These are phyloP conservation scores for Boletellus emodensis DNA, from an alignment of 768 basidiomycete genomes.

Conservation along the genomic window DNA sequence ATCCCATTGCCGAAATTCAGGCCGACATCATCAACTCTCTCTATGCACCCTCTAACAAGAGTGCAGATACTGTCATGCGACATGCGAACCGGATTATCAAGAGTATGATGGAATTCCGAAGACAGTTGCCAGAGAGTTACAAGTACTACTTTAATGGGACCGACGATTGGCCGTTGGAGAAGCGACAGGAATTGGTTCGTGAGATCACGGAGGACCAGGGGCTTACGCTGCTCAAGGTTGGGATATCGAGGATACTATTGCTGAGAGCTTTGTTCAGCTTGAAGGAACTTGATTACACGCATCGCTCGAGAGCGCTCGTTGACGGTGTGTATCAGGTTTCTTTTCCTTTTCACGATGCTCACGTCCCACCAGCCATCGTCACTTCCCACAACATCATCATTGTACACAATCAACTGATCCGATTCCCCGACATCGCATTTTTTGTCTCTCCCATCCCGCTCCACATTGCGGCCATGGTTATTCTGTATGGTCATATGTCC, in stretches of 20 bases:
- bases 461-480: slow-evolving; percentile 89
- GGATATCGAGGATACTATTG: slow-evolving; percentile 74
- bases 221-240: slow-evolving; percentile 76
- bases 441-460: slow-evolving; percentile 87
- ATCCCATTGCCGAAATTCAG: slow-evolving; percentile 77
- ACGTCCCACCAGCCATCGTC: slow-evolving; percentile 57
- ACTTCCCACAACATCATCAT: slow-evolving; percentile 86
- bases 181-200: slow-evolving; percentile 60
- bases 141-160: slow-evolving; percentile 76
- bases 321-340: slow-evolving; percentile 53
- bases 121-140: slow-evolving; percentile 67
- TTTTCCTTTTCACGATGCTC: slow-evolving; percentile 2
- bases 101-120: slow-evolving; percentile 67
- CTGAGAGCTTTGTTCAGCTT: slow-evolving; percentile 76
- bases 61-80: slow-evolving; percentile 64
- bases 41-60: slow-evolving; percentile 72
- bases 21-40: slow-evolving; percentile 87
- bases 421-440: slow-evolving; percentile 82
- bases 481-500: slow-evolving; percentile 83
- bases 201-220: slow-evolving; percentile 79
- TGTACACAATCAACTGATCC: slow-evolving; percentile 78
- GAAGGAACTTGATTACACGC: slow-evolving; percentile 61
- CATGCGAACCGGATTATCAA: slow-evolving; percentile 78
- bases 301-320: slow-evolving; percentile 66
- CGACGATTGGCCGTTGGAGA: slow-evolving; percentile 66